A percentile compares a stretch with the other conserved stretches of the same genome.
phyloP scores from a whole-genome alignment of 73 alveolate genomes.

The Loxodes magnus region DNA sequence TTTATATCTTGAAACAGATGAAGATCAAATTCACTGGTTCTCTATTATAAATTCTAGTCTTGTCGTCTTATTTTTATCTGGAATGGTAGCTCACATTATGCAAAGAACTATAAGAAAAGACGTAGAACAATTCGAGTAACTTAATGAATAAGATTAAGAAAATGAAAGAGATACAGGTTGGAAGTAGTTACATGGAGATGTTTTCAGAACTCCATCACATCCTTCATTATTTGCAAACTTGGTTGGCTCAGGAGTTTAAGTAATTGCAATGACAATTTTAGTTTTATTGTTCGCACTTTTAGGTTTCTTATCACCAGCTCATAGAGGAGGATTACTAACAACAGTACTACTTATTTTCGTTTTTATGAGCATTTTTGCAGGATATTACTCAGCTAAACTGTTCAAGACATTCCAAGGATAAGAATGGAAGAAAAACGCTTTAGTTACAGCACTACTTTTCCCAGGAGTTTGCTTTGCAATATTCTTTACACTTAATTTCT shows the following conservation, averaged over 20 bases:
- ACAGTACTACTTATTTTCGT: slow-evolving; percentile 16
- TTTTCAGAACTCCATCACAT: slow-evolving; percentile 22
- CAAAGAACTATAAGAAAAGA: slow-evolving; percentile 11
- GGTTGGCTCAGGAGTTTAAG: slow-evolving; percentile 26
- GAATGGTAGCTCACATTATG: slow-evolving; percentile 9
- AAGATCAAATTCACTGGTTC: slow-evolving; percentile 6
- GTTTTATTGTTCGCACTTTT: slow-evolving; percentile 18
- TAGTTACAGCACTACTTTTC: slow-evolving; percentile 22
- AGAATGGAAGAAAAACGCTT: slow-evolving; percentile 22
- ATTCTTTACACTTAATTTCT: slow-evolving; percentile 8
- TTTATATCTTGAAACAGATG: not conserved
- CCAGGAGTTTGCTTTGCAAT: slow-evolving; percentile 17
- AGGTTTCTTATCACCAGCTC: slow-evolving; percentile 35
- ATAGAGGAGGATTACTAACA: slow-evolving; percentile 28
- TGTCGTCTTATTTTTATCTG: slow-evolving; percentile 4
- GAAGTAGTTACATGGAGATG: slow-evolving; percentile 33
- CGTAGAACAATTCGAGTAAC: too few relatives aligned
- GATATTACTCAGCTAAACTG: slow-evolving; percentile 18
- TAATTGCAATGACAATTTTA: slow-evolving; percentile 8
- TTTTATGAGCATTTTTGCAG: slow-evolving; percentile 24
- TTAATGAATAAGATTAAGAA: too few relatives aligned
- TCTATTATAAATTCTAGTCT: slow-evolving; percentile 3
- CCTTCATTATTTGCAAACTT: slow-evolving; percentile 11
- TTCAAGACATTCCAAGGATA: slow-evolving; percentile 24
- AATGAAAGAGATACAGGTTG: slow-evolving; percentile 29